These are phyloP conservation scores for Petrea volubilis DNA, from an alignment of 257 asterid genomes.

Conservation along the genomic window DNA sequence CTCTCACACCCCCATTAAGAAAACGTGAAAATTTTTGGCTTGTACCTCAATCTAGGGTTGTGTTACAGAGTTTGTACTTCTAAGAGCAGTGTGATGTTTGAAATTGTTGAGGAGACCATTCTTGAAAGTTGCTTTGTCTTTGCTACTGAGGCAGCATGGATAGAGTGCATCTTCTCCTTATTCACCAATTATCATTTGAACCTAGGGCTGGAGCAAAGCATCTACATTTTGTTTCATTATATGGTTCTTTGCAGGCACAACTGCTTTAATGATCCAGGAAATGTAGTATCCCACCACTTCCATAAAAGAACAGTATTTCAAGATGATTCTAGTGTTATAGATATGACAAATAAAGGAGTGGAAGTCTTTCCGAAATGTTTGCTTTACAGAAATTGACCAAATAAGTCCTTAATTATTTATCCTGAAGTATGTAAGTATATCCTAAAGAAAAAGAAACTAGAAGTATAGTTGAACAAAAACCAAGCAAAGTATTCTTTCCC, in stretches of 20 bases:
- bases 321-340: not conserved
- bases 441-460: too few species aligned
- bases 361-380: not conserved
- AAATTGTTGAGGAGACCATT: not conserved
- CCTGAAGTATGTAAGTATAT: too few species aligned
- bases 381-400: not conserved
- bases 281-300: not conserved
- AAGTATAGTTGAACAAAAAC: too few species aligned
- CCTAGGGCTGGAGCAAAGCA: not conserved
- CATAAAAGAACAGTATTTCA: not conserved
- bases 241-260: not conserved
- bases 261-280: not conserved
- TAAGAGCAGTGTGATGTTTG: not conserved
- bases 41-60: too few species aligned
- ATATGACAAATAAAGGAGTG: not conserved
- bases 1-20: too few species aligned
- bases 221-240: not conserved
- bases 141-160: not conserved
- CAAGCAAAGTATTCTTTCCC: too few species aligned
- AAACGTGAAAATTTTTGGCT: too few species aligned
- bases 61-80: not conserved
- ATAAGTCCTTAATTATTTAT: not conserved
- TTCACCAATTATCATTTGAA: not conserved
- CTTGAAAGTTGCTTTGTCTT: not conserved
- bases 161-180: not conserved